A percentile compares a stretch with the other conserved stretches of the same genome.
Evolutionary conservation across 2,329 filamentous ascomycete genomes (phyloP).

Genomic region (Alternaria brassicae): DNA sequence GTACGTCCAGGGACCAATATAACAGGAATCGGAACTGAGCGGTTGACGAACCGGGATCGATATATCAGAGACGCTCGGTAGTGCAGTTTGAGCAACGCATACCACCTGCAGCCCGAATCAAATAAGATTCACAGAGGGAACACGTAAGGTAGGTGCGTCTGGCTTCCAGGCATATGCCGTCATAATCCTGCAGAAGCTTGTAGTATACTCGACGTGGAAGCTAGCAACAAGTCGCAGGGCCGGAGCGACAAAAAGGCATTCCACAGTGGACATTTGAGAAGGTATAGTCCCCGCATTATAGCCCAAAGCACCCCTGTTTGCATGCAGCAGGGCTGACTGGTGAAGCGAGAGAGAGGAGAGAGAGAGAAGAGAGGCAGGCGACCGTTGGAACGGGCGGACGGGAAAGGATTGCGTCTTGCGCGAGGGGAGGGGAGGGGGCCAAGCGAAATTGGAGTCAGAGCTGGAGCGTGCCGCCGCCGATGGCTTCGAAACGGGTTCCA

Average conservation of each 20-base stretch:
- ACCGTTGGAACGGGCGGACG: constrained; percentile 38
- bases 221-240: constrained; percentile 19
- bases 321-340: constrained; percentile 22
- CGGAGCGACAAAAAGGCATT: constrained; percentile 28
- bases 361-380: constrained; percentile 18
- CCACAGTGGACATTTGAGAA: constrained; percentile 21
- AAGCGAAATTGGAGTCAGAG: constrained; percentile 23
- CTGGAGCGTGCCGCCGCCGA: constrained; percentile 12
- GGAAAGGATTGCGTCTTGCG: constrained; percentile 24
- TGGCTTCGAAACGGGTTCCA: constrained; percentile 24
- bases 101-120: constrained; percentile 30
- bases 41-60: constrained; percentile 19
- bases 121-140: constrained; percentile 12
- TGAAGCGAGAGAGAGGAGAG: constrained; percentile 7
- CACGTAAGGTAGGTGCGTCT: constrained; percentile 9
- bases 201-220: constrained; percentile 12
- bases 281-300: constrained; percentile 46
- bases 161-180: constrained; percentile 15
- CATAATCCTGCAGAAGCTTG: constrained; percentile 17
- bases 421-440: constrained; percentile 14
- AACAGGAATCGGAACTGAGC: constrained; percentile 13
- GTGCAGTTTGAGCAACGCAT: constrained; percentile 17
- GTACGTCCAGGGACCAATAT: constrained; percentile 22
- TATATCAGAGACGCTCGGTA: constrained; percentile 27
- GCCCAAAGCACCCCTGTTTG: constrained; percentile 21